Percentiles rank a stretch among this genome's conserved stretches.
phyloP scores from a whole-genome alignment of 2,329 filamentous ascomycete species.

The Beauveria sp. region DNA sequence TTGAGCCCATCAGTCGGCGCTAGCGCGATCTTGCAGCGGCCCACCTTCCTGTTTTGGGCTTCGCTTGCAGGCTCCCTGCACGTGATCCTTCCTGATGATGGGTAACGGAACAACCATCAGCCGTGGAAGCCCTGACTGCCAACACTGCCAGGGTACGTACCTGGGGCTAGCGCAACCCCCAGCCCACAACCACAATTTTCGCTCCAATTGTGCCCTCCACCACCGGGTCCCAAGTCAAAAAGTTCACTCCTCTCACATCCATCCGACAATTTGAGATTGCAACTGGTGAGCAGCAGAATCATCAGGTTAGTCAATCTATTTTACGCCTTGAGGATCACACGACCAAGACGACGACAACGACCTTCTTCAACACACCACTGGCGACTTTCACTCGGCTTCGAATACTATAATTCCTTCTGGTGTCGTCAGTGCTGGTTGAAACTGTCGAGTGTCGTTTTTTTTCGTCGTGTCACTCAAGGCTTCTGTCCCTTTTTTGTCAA shows the following conservation, averaged over 20 bases:
- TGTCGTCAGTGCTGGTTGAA: constrained; percentile 1
- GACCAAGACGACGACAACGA: constrained; percentile 11
- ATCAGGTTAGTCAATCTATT: constrained; percentile 36
- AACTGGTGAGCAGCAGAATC: constrained; percentile 38
- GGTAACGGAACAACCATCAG: neutral
- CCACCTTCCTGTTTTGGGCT: constrained; percentile 1
- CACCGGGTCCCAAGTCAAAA: constrained; percentile 22
- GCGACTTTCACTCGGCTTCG: neutral
- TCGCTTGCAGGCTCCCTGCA: neutral
- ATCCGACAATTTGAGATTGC: constrained; percentile 37
- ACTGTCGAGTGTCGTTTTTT: neutral
- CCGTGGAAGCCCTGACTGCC: constrained; percentile 18
- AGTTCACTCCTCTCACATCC: constrained; percentile 29
- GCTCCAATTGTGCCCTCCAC: constrained; percentile 26
- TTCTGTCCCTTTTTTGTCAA: neutral
- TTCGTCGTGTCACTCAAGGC: neutral
- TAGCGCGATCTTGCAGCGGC: neutral
- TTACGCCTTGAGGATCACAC: constrained; percentile 1
- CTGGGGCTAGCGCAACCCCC: constrained; percentile 25
- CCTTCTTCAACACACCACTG: constrained; percentile 17
- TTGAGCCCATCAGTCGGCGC: neutral
- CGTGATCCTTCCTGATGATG: neutral
- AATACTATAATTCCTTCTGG: neutral
- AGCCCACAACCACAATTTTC: constrained; percentile 34
- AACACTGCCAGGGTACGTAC: constrained; percentile 21